Evolutionary conservation across 192 early-diverging fungal genomes (phyloP).

Genomic region (Gonapodya sp.): DNA sequence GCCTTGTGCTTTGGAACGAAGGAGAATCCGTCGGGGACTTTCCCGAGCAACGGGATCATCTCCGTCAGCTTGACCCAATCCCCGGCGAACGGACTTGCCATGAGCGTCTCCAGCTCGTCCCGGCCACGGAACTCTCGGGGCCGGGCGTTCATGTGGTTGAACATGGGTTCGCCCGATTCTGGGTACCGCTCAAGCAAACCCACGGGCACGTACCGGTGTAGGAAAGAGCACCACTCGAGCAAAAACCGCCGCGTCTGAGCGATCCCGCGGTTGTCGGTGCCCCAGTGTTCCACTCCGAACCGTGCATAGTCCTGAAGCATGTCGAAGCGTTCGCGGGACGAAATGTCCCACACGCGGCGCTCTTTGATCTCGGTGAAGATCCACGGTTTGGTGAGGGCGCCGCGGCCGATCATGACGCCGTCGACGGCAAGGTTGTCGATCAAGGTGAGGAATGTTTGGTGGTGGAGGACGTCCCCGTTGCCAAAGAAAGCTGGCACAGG

Average conservation of each 20-base stretch:
- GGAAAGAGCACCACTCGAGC: slow-evolving; percentile 51
- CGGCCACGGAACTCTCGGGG: slow-evolving; percentile 77
- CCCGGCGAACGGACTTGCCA: slow-evolving; percentile 63
- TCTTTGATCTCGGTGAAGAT: slow-evolving; percentile 89
- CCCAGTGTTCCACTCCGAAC: slow-evolving; percentile 95
- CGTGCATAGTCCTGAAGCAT: slow-evolving; percentile 71
- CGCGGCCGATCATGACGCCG: slow-evolving; percentile 87
- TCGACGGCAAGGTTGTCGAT: slow-evolving; percentile 54
- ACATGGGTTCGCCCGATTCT: slow-evolving; percentile 34
- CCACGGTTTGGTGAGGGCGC: slow-evolving; percentile 95
- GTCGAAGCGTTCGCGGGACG: slow-evolving; percentile 78
- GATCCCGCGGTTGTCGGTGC: slow-evolving; percentile 77
- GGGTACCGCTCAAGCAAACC: slow-evolving; percentile 88
- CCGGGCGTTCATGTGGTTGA: slow-evolving; percentile 64
- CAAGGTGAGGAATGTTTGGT: slow-evolving; percentile 69
- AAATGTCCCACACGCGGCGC: slow-evolving; percentile 82
- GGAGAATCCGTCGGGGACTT: slow-evolving; percentile 70
- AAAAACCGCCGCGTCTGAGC: slow-evolving; percentile 70
- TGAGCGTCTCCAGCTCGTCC: slow-evolving; percentile 86
- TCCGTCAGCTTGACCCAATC: slow-evolving; percentile 96
- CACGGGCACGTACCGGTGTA: slow-evolving; percentile 74
- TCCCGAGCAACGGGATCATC: slow-evolving; percentile 63
- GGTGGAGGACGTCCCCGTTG: slow-evolving; percentile 76
- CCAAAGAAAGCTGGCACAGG: slow-evolving; percentile 50
- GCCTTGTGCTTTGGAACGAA: slow-evolving; percentile 72